These are phyloP conservation scores for Pythium aristosporum DNA, from an alignment of 352 stramenopile genomes.

Conservation along the genomic window DNA sequence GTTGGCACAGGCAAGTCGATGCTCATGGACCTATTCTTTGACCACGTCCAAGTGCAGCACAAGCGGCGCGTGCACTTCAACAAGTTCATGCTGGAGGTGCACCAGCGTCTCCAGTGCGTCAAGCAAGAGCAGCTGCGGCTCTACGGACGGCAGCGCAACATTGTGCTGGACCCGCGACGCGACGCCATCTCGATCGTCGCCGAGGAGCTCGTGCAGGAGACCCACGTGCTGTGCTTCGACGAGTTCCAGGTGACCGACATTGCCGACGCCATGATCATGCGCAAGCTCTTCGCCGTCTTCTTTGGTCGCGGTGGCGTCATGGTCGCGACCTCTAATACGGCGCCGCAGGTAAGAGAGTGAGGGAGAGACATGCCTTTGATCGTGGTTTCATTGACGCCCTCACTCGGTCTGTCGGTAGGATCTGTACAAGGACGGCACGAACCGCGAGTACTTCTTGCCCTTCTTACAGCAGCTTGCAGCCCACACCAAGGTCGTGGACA, in stretches of 20 bases:
- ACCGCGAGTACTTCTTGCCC: constrained; percentile 96
- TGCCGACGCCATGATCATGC: constrained; percentile 96
- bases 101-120: constrained; percentile 88
- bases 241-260: constrained; percentile 99
- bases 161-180: constrained; percentile 69
- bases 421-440: constrained; percentile 95
- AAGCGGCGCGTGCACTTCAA: constrained; percentile 97
- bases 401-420: constrained; percentile 33
- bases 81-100: constrained; percentile 96
- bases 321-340: constrained; percentile 95
- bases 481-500: constrained; percentile 82
- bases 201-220: constrained; percentile 82
- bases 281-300: constrained; percentile 92
- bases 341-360: constrained; percentile 38
- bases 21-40: constrained; percentile 96
- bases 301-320: constrained; percentile 91
- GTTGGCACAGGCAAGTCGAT: constrained; percentile 97
- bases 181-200: constrained; percentile 84
- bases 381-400: no score
- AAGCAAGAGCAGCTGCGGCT: constrained; percentile 85
- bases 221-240: constrained; percentile 95
- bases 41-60: constrained; percentile 43
- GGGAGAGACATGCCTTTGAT: no score
- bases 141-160: constrained; percentile 84
- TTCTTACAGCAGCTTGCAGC: constrained; percentile 93